Evolutionary conservation across 306 rosid species (phyloP).

Genomic region (Casuarina equisetifolia): DNA sequence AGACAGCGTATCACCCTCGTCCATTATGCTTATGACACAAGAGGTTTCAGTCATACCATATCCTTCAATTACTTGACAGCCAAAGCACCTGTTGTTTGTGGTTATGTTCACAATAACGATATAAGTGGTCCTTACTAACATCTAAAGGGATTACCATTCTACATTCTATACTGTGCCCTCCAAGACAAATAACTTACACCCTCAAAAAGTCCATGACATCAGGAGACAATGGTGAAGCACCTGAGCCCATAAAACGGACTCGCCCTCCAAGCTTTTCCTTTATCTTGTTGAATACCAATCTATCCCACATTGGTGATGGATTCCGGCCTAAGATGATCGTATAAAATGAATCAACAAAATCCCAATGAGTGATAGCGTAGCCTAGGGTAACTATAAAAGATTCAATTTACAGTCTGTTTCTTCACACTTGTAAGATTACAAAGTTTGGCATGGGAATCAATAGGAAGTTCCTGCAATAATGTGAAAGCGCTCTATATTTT

Average conservation of each 20-base stretch:
- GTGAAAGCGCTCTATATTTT: neutral
- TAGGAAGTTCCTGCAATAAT: neutral
- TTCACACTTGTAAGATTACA: neutral
- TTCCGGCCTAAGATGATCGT: conserved; percentile 60
- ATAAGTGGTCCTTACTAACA: neutral
- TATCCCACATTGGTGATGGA: conserved; percentile 96
- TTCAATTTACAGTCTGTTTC: neutral
- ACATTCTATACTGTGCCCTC: conserved; percentile 4
- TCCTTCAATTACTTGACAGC: conserved; percentile 80
- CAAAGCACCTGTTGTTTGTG: conserved; percentile 67
- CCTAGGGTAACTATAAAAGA: neutral
- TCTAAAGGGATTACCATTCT: neutral
- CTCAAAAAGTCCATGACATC: conserved; percentile 89
- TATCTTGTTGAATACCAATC: conserved; percentile 91
- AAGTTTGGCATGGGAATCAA: neutral
- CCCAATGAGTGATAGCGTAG: neutral
- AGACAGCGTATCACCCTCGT: conserved; percentile 53
- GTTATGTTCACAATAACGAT: neutral
- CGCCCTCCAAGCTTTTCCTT: conserved; percentile 96
- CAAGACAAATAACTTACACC: conserved; percentile 61
- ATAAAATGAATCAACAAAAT: neutral
- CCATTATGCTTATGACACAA: conserved; percentile 77
- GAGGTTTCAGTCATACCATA: conserved; percentile 98
- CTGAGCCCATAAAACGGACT: conserved; percentile 81
- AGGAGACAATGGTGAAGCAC: conserved; percentile 98